Percentiles rank a stretch among this genome's conserved stretches.
Conservation (phyloP, 2,329 filamentous ascomycete genomes). For the Fusarium sp. region DNA sequence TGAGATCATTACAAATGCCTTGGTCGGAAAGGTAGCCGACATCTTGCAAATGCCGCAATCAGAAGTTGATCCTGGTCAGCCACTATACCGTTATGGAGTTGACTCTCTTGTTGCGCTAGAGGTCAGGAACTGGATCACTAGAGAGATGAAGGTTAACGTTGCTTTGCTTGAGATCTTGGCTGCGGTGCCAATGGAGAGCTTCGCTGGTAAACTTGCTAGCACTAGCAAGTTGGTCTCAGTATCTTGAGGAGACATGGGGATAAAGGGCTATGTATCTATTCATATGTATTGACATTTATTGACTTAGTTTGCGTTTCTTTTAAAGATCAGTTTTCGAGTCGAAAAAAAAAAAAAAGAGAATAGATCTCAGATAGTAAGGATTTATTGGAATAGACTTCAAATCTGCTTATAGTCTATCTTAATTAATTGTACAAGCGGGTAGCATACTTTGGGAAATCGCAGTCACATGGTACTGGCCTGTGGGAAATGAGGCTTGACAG, state of each 20-base stretch:
- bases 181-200: not conserved
- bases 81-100: not conserved
- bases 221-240: not conserved
- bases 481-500: not conserved
- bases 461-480: not conserved
- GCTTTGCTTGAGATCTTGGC: not conserved
- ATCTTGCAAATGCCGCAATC: not conserved
- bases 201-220: not conserved
- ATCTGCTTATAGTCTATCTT: not conserved
- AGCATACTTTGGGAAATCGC: not conserved
- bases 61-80: not conserved
- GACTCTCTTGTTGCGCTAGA: conserved; percentile 2
- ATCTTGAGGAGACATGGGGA: not conserved
- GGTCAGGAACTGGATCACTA: conserved; percentile 4
- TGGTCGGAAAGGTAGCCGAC: not conserved
- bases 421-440: not conserved
- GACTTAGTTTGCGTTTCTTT: too few relatives aligned
- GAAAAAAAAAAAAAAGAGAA: too few relatives aligned
- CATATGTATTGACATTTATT: not conserved
- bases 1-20: not conserved
- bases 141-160: not conserved
- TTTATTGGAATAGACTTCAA: not conserved
- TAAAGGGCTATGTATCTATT: not conserved
- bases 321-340: too few relatives aligned
- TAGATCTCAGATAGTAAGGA: not conserved